Evolutionary conservation across 345 rosid genomes (phyloP).

Genomic region (Xanthoceras sorbifolium): DNA sequence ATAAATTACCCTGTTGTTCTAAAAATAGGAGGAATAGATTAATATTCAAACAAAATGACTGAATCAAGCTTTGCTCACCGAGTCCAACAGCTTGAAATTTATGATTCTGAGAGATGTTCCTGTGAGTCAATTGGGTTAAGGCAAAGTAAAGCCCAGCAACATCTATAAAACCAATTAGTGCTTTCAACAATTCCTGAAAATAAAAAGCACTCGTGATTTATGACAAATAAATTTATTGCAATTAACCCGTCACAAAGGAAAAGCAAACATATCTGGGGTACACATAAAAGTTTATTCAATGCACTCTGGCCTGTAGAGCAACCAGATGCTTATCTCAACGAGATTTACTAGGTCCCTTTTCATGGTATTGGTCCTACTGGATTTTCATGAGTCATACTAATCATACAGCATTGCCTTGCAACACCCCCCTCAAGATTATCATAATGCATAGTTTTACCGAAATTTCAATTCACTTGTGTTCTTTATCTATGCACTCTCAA

Average conservation of each 20-base stretch:
- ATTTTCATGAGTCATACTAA: background rate
- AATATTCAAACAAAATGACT: slow-evolving; percentile 7
- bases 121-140: slow-evolving; percentile 85
- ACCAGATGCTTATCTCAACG: background rate
- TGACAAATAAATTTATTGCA: background rate
- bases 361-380: too few species aligned
- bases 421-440: background rate
- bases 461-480: background rate
- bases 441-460: background rate
- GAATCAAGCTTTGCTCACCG: slow-evolving; percentile 52
- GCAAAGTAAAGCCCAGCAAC: slow-evolving; percentile 97
- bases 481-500: background rate
- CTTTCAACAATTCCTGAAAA: slow-evolving; percentile 86
- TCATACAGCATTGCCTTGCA: background rate
- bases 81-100: slow-evolving; percentile 98
- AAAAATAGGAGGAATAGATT: background rate
- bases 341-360: background rate
- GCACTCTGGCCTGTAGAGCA: background rate
- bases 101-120: slow-evolving; percentile 96
- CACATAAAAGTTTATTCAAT: background rate
- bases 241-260: slow-evolving; percentile 7
- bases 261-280: background rate
- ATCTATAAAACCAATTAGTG: slow-evolving; percentile 88
- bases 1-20: background rate
- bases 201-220: slow-evolving; percentile 1